Percentiles rank a stretch among this genome's conserved stretches.
Evolutionary conservation across 2,329 filamentous ascomycete species (phyloP).

Genomic region (Hypoxylon sp.): DNA sequence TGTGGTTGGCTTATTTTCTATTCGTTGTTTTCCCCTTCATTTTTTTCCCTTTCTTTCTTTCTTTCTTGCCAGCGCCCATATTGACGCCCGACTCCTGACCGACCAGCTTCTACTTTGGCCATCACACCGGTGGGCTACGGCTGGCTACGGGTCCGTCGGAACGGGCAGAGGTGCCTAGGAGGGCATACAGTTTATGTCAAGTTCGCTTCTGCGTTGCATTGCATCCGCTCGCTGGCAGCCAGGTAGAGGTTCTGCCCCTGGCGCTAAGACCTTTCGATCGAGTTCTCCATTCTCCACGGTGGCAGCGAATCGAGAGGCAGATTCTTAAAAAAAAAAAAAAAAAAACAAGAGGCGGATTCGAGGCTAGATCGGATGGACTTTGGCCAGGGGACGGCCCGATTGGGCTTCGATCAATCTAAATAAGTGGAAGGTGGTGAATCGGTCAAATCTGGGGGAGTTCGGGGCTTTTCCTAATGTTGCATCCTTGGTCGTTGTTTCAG

Average conservation of each 20-base stretch:
- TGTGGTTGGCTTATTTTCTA: too few relatives aligned
- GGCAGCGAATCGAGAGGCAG: slow-evolving; percentile 1
- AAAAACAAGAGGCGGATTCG: neutral
- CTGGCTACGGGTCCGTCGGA: too few relatives aligned
- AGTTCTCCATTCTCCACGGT: slow-evolving; percentile 13
- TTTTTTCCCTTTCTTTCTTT: too few relatives aligned
- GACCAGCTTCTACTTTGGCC: neutral
- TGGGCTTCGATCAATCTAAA: slow-evolving; percentile 32
- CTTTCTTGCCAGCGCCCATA: too few relatives aligned
- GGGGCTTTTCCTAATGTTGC: slow-evolving; percentile 29
- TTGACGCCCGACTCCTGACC: slow-evolving; percentile 6
- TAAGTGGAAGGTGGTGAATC: slow-evolving; percentile 30
- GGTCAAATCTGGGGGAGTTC: slow-evolving; percentile 34
- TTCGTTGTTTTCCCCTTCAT: too few relatives aligned
- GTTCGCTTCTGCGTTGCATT: slow-evolving; percentile 28
- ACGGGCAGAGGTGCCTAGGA: too few relatives aligned
- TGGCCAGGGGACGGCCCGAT: slow-evolving; percentile 35
- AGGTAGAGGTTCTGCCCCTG: slow-evolving; percentile 16
- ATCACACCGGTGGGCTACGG: too few relatives aligned
- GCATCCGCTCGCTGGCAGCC: slow-evolving; percentile 13
- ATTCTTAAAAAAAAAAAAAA: neutral
- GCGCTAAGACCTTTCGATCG: slow-evolving; percentile 31
- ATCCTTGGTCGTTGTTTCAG: slow-evolving; percentile 32
- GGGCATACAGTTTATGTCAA: too few relatives aligned
- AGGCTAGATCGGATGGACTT: slow-evolving; percentile 10